Base-by-base conservation (phyloP, 768 basidiomycete genomes). In the Agrocybe chaxingu region DNA sequence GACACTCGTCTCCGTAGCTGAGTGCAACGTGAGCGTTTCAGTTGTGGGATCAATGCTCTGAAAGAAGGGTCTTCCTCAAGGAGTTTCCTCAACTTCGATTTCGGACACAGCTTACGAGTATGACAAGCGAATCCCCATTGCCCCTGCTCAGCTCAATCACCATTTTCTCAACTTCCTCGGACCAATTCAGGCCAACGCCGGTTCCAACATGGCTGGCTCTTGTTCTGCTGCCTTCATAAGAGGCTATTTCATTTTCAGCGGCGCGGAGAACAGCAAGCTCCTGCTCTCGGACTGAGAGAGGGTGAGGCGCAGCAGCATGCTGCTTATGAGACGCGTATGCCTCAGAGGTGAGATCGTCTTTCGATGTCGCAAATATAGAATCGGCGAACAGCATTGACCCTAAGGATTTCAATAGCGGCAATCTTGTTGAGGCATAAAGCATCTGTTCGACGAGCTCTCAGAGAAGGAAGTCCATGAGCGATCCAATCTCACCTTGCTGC, bases 371-470 rank as follows among this genome's bases (percentile, higher is more conserved):
- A 61, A 89, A 91, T n/a, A 94, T 69, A 34, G 78, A 76, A 63
- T 89, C 84, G 2, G 77, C 77, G 66, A 93, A 90, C 31, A 80
- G 65, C 12, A 81, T 72, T 2, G 92, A 84, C 39, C 90, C 90
- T 3, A 95, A 75, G n/a, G 77, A 72, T 64, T 81, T 90, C 29
- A 83, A 74, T 16, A 94, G 75, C 12, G 83, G 75, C 18, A 75
- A 73, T 39, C 90, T 82, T 1, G 86, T 85, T 3, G 92, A 86
- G 16, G 92, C 90, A 66, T 93, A 94, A 32, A 95, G 73, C 91
- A 93, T 95, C 90, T 93, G 57, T 38, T 47, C 45, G 38, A 31
- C n/a, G 13, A 43, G 48, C 40, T 32, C 38, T 32, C 32, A 37
- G 34, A 39, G 12, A 31, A 54, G 43, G 42, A 36, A 11, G 34